These are phyloP conservation scores for Penicillium paradoxum DNA, from an alignment of 495 filamentous ascomycete genomes.

Conservation along the genomic window DNA sequence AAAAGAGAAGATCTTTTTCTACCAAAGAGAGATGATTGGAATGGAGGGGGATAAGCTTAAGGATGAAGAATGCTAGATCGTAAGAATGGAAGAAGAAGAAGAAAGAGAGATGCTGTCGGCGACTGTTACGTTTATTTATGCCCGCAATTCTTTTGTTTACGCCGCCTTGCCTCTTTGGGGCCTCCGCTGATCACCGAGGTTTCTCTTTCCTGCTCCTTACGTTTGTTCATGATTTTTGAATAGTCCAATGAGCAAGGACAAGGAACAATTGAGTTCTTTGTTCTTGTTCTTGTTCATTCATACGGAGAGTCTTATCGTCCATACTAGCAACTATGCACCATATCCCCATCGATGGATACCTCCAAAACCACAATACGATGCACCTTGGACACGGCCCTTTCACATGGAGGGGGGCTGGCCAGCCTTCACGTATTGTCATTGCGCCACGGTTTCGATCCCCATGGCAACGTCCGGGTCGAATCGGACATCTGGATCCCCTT, in stretches of 20 bases:
- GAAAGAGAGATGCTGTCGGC: constrained; percentile 5
- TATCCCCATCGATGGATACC: background rate
- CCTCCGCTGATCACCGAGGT: constrained; percentile 9
- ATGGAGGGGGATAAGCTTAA: constrained; percentile 9
- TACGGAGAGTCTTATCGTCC: background rate
- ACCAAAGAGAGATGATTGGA: background rate
- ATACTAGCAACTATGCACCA: background rate
- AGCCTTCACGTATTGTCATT: constrained; percentile 9
- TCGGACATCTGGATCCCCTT: constrained; percentile 21
- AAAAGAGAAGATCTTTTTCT: constrained; percentile 16
- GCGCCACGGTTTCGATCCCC: constrained; percentile 9
- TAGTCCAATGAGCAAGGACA: background rate
- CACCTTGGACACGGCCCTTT: constrained; percentile 5
- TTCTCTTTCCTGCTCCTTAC: background rate
- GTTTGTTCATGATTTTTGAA: background rate
- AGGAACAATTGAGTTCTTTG: background rate
- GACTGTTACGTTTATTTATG: constrained; percentile 14
- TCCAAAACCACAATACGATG: constrained; percentile 1
- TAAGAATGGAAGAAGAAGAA: constrained; percentile 12
- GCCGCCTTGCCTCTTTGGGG: constrained; percentile 25
- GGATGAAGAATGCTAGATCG: background rate
- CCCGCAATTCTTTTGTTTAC: constrained; percentile 25
- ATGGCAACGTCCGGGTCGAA: constrained; percentile 30
- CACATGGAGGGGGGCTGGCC: constrained; percentile 18
- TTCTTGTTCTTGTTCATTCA: background rate